Evolutionary conservation across 257 asterid genomes (phyloP), one percentile per base, ranked within the genome.

Genomic region (Galeopsis tetrahit): DNA sequence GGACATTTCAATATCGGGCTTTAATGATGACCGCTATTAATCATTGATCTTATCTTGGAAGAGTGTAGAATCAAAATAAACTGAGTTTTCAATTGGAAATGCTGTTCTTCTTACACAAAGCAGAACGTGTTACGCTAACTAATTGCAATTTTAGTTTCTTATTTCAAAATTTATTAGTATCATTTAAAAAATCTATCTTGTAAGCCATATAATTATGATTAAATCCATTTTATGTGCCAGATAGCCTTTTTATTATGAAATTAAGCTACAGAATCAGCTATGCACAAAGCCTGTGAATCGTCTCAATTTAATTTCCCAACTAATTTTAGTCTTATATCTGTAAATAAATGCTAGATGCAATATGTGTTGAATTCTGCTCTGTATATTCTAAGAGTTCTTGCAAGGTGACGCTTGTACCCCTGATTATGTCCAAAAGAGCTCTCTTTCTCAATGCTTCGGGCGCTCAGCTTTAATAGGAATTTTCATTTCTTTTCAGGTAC

Each of bases 401-500:
- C 66, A 70, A 48, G 62, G 49, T 74, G 67, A 49, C 44, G 28
- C 44, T 42, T 39, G 28, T 43, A 38, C 6, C 69, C 38, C 44
- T 34, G 44, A 46, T 62, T 64, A 31, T 15, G 31, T 51, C 28
- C n/a, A 6, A 48, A 33, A 53, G 60, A 51, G 66, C 33, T 55
- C 51, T 52, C 14, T 33, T 43, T 36, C 10, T 15, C 49, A 63
- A 38, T 42, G 48, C 38, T 33, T 66, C 39, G 58, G 35, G 3
- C 7, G 61, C 40, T 48, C 35, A 53, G 7, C 63, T 40, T 63
- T 73, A 63, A 71, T 74, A 62, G 65, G 40, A 63, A 59, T 52
- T 39, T 66, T 62, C 40, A 33, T 39, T 68, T 66, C 49, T 67
- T 87, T 79, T 69, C 90, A 94, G 99, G 90, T 77, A 63, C 96